Evolutionary conservation across 805 yeast genomes (phyloP).

Genomic region (Teunomyces kruisii): DNA sequence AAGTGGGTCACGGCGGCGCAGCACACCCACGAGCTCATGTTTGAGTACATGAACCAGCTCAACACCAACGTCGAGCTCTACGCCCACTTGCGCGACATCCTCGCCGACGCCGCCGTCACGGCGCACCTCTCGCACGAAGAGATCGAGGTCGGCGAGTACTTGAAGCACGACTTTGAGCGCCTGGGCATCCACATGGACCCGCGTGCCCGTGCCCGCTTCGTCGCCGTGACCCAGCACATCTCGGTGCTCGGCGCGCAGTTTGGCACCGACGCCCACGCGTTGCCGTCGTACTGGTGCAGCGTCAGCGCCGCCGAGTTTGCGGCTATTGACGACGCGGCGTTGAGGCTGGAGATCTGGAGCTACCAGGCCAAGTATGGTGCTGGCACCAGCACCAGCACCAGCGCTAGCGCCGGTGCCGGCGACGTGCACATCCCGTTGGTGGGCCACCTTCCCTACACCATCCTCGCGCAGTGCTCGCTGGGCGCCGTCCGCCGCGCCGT

Average conservation of each 20-base stretch:
- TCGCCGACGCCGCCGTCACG: slow-evolving; percentile 38
- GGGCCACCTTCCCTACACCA: slow-evolving; percentile 63
- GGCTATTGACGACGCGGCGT: slow-evolving; percentile 16
- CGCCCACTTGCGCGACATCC: slow-evolving; percentile 53
- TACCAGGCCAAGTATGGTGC: slow-evolving; percentile 28
- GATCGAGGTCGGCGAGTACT: slow-evolving; percentile 72
- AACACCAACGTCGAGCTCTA: slow-evolving; percentile 81
- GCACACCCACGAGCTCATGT: slow-evolving; percentile 81
- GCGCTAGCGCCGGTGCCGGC: slow-evolving; percentile 3
- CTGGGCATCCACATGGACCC: slow-evolving; percentile 85
- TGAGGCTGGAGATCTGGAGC: slow-evolving; percentile 25
- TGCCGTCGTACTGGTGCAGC: slow-evolving; percentile 38
- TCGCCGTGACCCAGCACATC: slow-evolving; percentile 75
- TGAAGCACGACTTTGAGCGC: slow-evolving; percentile 81
- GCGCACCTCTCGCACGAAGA: slow-evolving; percentile 66
- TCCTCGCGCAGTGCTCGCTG: slow-evolving; percentile 58
- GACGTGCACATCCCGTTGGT: slow-evolving; percentile 39
- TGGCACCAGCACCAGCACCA: too few species aligned
- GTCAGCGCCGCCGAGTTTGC: slow-evolving; percentile 31
- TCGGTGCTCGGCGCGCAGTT: slow-evolving; percentile 81
- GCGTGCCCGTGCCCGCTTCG: slow-evolving; percentile 64
- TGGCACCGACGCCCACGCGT: slow-evolving; percentile 45
- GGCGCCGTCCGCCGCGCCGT: slow-evolving; percentile 60
- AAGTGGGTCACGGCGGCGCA: slow-evolving; percentile 79
- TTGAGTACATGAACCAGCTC: slow-evolving; percentile 88